A percentile compares a stretch with the other conserved stretches of the same genome.
phyloP scores from a whole-genome alignment of 805 yeast genomes.

The Schwanniomyces yamadae region DNA sequence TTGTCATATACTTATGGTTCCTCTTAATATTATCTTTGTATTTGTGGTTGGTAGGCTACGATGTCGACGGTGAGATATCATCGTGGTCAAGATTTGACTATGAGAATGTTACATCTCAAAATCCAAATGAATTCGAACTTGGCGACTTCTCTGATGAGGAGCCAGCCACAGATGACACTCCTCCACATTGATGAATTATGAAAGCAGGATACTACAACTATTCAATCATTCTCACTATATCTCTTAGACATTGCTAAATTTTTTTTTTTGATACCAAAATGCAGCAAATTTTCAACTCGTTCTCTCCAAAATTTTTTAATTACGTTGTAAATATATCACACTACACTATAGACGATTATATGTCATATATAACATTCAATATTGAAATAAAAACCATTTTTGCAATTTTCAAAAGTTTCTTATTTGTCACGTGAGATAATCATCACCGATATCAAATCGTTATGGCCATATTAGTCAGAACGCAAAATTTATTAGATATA shows the following conservation, averaged over 20 bases:
- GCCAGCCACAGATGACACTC: slow-evolving; percentile 1
- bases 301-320: too few relatives aligned
- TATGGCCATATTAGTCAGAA: background rate
- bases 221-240: too few relatives aligned
- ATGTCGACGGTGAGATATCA: slow-evolving; percentile 36
- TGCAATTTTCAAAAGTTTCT: too few relatives aligned
- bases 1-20: slow-evolving; percentile 66
- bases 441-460: slow-evolving; percentile 1
- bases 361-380: too few relatives aligned
- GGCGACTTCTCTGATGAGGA: slow-evolving; percentile 30
- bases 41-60: slow-evolving; percentile 42
- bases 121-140: slow-evolving; percentile 35
- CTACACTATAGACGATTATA: too few relatives aligned
- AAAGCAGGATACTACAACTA: too few relatives aligned
- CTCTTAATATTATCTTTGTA: slow-evolving; percentile 60
- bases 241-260: too few relatives aligned
- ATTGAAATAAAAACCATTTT: too few relatives aligned
- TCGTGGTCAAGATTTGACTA: slow-evolving; percentile 11
- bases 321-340: too few relatives aligned
- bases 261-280: too few relatives aligned
- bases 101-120: slow-evolving; percentile 15
- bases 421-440: slow-evolving; percentile 1
- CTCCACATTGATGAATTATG: too few relatives aligned
- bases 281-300: too few relatives aligned
- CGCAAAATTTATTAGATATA: background rate